Percentiles rank a stretch among this genome's conserved stretches.
These are phyloP conservation scores for Fraxinus nigra DNA, from an alignment of 305 asterid species.

Conservation along the genomic window DNA sequence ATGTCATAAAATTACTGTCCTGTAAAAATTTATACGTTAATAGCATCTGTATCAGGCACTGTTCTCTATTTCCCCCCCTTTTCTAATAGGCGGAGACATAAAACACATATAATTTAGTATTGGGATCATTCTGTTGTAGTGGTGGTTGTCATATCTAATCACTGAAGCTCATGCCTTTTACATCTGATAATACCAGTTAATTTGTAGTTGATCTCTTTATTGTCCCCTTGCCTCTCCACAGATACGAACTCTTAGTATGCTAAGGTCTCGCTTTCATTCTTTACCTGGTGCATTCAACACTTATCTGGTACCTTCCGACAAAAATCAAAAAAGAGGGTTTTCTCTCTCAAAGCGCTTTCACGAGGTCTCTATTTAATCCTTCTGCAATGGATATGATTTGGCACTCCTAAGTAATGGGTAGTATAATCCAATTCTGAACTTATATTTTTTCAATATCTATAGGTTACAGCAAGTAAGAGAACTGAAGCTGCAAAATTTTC, in stretches of 20 bases:
- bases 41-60: background rate
- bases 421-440: constrained; percentile 14
- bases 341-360: constrained; percentile 61
- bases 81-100: background rate
- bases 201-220: constrained; percentile 20
- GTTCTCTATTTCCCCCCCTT: background rate
- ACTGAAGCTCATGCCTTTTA: constrained; percentile 7
- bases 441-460: constrained; percentile 23
- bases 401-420: constrained; percentile 21
- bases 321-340: constrained; percentile 64
- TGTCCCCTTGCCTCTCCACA: constrained; percentile 35
- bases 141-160: constrained; percentile 3
- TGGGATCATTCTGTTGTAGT: constrained; percentile 20
- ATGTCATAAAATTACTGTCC: background rate
- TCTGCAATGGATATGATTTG: constrained; percentile 22
- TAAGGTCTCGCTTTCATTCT: constrained; percentile 94
- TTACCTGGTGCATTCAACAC: constrained; percentile 97
- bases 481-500: constrained; percentile 97
- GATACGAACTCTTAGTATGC: constrained; percentile 97
- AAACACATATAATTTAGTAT: constrained; percentile 14
- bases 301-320: constrained; percentile 79
- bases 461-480: constrained; percentile 77
- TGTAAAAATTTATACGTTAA: background rate
- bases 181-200: constrained; percentile 13
- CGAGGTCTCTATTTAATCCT: constrained; percentile 53